Conservation (phyloP, 805 yeast genomes). For the Kuraishia cidri region DNA sequence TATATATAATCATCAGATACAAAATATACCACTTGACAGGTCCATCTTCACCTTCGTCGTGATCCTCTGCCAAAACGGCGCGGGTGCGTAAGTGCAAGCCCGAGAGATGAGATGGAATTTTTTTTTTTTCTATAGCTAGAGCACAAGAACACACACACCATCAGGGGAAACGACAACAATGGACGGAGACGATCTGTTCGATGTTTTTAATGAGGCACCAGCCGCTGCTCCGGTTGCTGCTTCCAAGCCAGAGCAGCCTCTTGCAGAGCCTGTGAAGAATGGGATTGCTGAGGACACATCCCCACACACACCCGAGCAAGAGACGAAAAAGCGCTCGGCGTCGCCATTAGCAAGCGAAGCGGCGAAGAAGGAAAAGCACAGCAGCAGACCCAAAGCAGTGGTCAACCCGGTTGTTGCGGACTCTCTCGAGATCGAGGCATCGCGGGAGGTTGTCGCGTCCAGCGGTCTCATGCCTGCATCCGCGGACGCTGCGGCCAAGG, state of each 20-base stretch:
- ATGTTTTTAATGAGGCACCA: conserved; percentile 51
- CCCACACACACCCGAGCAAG: conserved; percentile 10
- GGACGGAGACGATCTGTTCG: conserved; percentile 46
- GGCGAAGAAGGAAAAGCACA: conserved; percentile 8
- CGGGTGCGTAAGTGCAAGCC: too few relatives aligned
- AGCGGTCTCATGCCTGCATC: conserved; percentile 53
- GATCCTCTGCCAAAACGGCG: too few relatives aligned
- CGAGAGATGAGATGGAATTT: not conserved
- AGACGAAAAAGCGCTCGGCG: conserved; percentile 7
- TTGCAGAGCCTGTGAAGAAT: conserved; percentile 10
- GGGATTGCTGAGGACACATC: conserved; percentile 6
- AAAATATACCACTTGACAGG: too few relatives aligned
- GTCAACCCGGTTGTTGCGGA: conserved; percentile 72
- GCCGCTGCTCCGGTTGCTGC: conserved; percentile 11
- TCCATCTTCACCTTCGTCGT: too few relatives aligned
- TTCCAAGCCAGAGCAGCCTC: conserved; percentile 10
- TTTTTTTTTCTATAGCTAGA: not conserved
- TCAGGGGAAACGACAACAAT: not conserved
- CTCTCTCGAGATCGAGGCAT: conserved; percentile 80
- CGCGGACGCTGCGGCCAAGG: conserved; percentile 27
- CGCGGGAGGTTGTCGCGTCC: conserved; percentile 80
- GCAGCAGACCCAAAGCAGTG: conserved; percentile 11
- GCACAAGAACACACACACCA: not conserved
- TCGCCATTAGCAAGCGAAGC: conserved; percentile 6
- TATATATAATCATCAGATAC: too few relatives aligned